Evolutionary conservation across 2,329 filamentous ascomycete genomes (phyloP), one percentile per base, ranked within the genome.

Genomic region (Sclerotinia spermophila): DNA sequence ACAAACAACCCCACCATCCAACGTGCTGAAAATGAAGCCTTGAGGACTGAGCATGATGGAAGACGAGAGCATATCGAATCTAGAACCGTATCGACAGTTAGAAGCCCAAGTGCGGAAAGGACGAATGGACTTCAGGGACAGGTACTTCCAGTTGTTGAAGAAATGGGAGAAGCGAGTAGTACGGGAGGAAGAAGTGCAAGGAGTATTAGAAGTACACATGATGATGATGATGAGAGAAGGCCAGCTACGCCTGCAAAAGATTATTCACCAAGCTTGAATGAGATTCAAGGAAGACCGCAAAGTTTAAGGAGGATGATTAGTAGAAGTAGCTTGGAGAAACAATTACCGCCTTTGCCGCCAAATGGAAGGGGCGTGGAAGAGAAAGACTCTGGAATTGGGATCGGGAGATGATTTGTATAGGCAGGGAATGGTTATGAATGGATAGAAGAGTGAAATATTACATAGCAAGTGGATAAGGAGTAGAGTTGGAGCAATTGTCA

Each of bases 131-230:
- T 84, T 19, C 78, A 86, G 82, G 84, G 86, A n/a, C 82, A 84
- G 24, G 89, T 85, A 1, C 82, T 98, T 2, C 95, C 95, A 0
- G 90, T 97, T 15, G 94, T 98, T 10, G 92, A 97, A 75, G 95
- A 98, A 81, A 91, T 89, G n/a, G 92, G 89, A 7, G 95, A 97
- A 80, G 90, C 85, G 15, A 87, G 85, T 11, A 92, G 90, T 72
- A 85, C 89, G 35, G 88, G 89, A 2, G 87, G 85, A 42, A 85
- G 85, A 68, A 87, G 86, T 72, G 81, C 78, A 24, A 85, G 85
- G 56, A 87, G 86, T 72, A 80, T 78, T 27, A 72, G 75, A 15
- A 78, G 72, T 69, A 74, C 78, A 55, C 65, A 82, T 78, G 64
- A 53, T 21, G 78, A 77, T 21, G 78, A 77, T 21, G 78, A 77